Percentiles rank a stretch among this genome's conserved stretches.
These are phyloP conservation scores for Saitozyma podzolica DNA, from an alignment of 768 basidiomycete genomes.

Conservation along the genomic window DNA sequence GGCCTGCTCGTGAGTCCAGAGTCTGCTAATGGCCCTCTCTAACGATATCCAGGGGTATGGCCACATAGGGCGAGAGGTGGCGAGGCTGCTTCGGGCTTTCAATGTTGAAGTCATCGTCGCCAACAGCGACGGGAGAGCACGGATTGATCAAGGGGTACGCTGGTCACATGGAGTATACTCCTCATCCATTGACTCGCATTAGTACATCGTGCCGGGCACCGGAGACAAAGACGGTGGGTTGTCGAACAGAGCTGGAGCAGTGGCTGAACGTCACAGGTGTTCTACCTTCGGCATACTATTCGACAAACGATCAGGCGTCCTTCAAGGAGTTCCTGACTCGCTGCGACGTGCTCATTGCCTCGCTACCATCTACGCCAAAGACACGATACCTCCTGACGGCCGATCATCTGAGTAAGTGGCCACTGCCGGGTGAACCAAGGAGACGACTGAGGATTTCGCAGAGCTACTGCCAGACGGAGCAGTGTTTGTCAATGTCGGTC, in stretches of 20 bases:
- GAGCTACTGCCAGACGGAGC: conserved; percentile 43
- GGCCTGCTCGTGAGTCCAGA: conserved; percentile 42
- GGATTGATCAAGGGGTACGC: conserved; percentile 46
- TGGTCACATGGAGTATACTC: background rate
- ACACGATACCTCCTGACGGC: conserved; percentile 37
- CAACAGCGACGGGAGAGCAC: conserved; percentile 42
- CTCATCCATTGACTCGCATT: background rate
- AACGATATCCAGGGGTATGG: conserved; percentile 41
- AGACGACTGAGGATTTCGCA: background rate
- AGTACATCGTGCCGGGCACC: conserved; percentile 49
- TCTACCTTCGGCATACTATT: conserved; percentile 46
- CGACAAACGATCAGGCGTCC: conserved; percentile 36
- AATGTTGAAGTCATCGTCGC: conserved; percentile 50
- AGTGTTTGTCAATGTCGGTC: conserved; percentile 53
- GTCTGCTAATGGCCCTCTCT: too few relatives aligned
- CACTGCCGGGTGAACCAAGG: too few relatives aligned
- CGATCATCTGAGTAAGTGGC: conserved; percentile 42
- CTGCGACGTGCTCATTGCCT: conserved; percentile 49
- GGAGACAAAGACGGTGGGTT: conserved; percentile 49
- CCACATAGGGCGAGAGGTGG: conserved; percentile 50
- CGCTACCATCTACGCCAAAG: conserved; percentile 46
- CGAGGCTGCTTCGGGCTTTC: conserved; percentile 46
- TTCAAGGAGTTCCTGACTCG: conserved; percentile 46
- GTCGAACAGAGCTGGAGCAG: background rate
- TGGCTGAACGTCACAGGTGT: conserved; percentile 23